Conservation (phyloP, 805 yeast species). For the Kurtzmaniella cleridarum region DNA sequence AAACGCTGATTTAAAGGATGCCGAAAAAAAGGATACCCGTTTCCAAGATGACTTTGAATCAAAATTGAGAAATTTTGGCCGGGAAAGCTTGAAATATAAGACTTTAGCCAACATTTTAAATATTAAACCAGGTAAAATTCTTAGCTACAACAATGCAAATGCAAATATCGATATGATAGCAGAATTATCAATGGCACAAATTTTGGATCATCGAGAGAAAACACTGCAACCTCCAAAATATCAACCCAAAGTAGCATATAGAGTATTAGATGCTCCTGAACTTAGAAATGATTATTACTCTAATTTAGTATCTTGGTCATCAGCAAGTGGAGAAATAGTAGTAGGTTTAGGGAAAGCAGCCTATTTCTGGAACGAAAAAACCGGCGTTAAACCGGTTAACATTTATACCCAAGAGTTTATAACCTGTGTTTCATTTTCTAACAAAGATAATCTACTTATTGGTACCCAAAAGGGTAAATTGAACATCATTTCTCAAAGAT, state of each 20-base stretch:
- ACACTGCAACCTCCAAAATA: background rate
- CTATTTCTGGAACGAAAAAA: constrained; percentile 56
- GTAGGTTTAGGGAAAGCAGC: constrained; percentile 61
- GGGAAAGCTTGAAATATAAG: no score
- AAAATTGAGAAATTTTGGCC: no score
- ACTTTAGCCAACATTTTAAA: no score
- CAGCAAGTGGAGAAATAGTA: constrained; percentile 42
- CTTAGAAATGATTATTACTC: constrained; percentile 74
- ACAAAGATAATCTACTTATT: constrained; percentile 41
- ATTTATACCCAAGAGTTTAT: constrained; percentile 41
- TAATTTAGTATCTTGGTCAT: constrained; percentile 71
- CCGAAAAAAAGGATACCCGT: no score
- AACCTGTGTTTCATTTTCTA: constrained; percentile 55
- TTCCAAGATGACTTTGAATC: no score
- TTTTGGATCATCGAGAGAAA: background rate
- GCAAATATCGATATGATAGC: no score
- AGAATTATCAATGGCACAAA: background rate
- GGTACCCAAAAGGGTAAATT: constrained; percentile 58
- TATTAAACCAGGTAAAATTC: no score
- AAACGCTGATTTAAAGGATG: no score
- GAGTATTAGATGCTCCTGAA: constrained; percentile 51
- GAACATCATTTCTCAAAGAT: constrained; percentile 37
- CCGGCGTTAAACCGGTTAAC: constrained; percentile 38
- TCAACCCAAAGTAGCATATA: constrained; percentile 2
- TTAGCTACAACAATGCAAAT: no score